A percentile compares a stretch with the other conserved stretches of the same genome.
phyloP scores from a whole-genome alignment of 2,329 filamentous ascomycete genomes.

The Xylaria sp. region DNA sequence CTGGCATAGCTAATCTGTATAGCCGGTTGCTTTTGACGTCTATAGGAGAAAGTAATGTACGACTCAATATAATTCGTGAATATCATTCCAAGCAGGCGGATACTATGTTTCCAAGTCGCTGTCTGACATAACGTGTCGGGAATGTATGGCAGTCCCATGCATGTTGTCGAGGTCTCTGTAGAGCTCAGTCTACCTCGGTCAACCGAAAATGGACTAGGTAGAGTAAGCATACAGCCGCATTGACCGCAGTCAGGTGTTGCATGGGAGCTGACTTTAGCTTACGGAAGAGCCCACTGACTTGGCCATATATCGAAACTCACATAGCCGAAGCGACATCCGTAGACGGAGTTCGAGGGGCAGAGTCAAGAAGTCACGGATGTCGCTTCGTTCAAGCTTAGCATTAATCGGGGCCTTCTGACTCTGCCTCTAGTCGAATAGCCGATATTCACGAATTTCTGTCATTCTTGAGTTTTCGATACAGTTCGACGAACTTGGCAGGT shows the following conservation, averaged over 20 bases:
- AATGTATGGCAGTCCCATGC: not conserved
- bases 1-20: not conserved
- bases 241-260: not conserved
- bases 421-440: not conserved
- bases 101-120: not conserved
- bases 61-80: not conserved
- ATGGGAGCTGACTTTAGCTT: not conserved
- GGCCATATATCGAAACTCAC: not conserved
- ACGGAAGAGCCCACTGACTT: not conserved
- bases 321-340: not conserved
- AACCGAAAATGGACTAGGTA: not conserved
- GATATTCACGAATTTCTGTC: not conserved
- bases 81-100: not conserved
- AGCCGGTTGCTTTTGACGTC: not conserved
- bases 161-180: not conserved
- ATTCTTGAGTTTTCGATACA: not conserved
- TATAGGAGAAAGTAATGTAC: no score
- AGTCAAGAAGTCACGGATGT: conserved; percentile 4
- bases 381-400: not conserved
- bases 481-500: not conserved
- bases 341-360: not conserved
- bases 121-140: not conserved
- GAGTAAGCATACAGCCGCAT: not conserved
- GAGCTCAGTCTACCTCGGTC: not conserved
- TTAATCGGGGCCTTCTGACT: not conserved